Conservation (phyloP, 164 flowering plant genomes). For the Amborella trichopoda region DNA sequence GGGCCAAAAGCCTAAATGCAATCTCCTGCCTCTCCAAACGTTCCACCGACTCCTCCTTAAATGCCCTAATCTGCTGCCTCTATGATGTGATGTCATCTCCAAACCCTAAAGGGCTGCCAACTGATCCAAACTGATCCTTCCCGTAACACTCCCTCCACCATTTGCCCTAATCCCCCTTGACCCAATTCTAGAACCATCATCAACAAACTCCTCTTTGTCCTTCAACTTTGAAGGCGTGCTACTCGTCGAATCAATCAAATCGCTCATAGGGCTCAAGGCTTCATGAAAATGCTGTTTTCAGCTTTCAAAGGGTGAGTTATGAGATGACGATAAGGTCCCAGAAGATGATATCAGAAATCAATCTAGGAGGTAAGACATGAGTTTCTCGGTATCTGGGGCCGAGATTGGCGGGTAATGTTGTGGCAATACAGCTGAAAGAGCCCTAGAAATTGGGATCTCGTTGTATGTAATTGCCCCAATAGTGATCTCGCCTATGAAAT, state of each 20-base stretch:
- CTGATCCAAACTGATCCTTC: conserved; percentile 42
- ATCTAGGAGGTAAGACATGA: conserved; percentile 43
- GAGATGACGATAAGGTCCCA: not conserved
- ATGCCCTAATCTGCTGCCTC: conserved; percentile 37
- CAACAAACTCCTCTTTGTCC: conserved; percentile 14
- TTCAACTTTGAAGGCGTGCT: conserved; percentile 18
- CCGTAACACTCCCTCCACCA: conserved; percentile 33
- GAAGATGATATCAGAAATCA: conserved; percentile 16
- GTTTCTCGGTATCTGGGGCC: conserved; percentile 40
- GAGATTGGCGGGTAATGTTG: conserved; percentile 48
- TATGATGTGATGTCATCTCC: conserved; percentile 18
- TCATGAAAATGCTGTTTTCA: too few relatives aligned
- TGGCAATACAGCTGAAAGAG: conserved; percentile 45
- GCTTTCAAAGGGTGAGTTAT: conserved; percentile 36
- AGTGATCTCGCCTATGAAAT: conserved; percentile 42
- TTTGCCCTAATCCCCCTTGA: conserved; percentile 21
- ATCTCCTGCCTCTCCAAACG: conserved; percentile 70
- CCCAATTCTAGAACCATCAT: not conserved
- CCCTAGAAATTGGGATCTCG: conserved; percentile 27
- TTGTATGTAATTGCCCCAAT: conserved; percentile 18
- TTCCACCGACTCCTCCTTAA: conserved; percentile 76
- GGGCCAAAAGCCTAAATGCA: conserved; percentile 50
- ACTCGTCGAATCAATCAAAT: conserved; percentile 12
- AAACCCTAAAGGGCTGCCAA: conserved; percentile 15
- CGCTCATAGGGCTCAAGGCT: too few relatives aligned